phyloP scores from a whole-genome alignment of 305 asterid genomes.

The Fraxinus paxiana region DNA sequence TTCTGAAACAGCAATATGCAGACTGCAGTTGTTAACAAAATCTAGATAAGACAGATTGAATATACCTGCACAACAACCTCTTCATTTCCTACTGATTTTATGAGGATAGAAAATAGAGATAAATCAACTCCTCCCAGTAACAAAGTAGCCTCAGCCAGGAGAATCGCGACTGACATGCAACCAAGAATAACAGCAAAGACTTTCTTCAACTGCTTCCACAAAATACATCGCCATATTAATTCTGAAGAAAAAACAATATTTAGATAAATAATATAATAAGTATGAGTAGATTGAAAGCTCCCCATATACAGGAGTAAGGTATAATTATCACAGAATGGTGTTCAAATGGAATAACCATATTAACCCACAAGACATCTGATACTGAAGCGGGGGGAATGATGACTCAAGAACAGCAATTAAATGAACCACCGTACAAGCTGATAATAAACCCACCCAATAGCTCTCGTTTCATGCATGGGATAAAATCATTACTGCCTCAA shows the following conservation, averaged over 20 bases:
- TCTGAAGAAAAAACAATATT: conserved; percentile 43
- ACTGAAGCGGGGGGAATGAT: neutral
- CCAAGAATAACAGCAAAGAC: conserved; percentile 77
- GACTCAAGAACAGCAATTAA: neutral
- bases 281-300: neutral
- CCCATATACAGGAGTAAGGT: neutral
- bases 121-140: conserved; percentile 92
- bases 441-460: neutral
- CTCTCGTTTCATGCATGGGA: neutral
- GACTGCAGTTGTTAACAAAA: conserved; percentile 4
- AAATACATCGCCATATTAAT: conserved; percentile 82
- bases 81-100: conserved; percentile 76
- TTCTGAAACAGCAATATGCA: neutral
- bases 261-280: too few relatives aligned
- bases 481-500: neutral
- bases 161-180: conserved; percentile 86
- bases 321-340: neutral
- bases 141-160: conserved; percentile 94
- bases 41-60: conserved; percentile 13
- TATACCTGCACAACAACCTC: conserved; percentile 95
- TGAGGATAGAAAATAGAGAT: conserved; percentile 80
- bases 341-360: neutral
- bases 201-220: conserved; percentile 67
- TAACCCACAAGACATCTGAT: neutral
- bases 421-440: neutral